A percentile compares a stretch with the other conserved stretches of the same genome.
Evolutionary conservation across 2,329 filamentous ascomycete species (phyloP).

Genomic region (Calonectria multiphialidica): DNA sequence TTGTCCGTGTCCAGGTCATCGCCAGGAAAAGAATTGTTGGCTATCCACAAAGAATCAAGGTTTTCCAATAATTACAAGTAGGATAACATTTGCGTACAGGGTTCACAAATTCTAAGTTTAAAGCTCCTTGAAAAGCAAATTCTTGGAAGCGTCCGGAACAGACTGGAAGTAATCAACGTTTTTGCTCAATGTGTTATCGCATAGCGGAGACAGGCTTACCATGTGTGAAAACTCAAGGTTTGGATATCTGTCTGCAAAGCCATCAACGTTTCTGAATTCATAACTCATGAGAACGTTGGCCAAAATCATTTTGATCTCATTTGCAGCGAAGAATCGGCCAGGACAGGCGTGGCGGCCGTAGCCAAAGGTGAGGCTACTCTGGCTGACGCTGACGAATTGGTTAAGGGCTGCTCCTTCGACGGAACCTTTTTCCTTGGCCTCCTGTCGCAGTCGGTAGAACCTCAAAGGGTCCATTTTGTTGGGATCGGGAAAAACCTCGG

Average conservation of each 20-base stretch:
- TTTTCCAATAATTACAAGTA: too few relatives aligned
- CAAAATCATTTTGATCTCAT: slow-evolving; percentile 60
- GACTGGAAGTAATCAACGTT: background rate
- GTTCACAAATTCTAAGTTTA: background rate
- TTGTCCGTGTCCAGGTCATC: too few relatives aligned
- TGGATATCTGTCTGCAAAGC: background rate
- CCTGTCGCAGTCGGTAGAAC: slow-evolving; percentile 55
- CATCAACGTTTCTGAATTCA: slow-evolving; percentile 39
- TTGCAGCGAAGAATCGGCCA: slow-evolving; percentile 58
- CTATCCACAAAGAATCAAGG: too few relatives aligned
- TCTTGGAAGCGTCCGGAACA: background rate
- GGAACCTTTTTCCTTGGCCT: slow-evolving; percentile 24
- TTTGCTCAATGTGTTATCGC: background rate
- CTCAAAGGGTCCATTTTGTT: slow-evolving; percentile 58
- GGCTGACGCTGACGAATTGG: slow-evolving; percentile 57
- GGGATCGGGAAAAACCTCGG: slow-evolving; percentile 46
- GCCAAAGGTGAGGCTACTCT: slow-evolving; percentile 52
- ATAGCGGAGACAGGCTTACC: too few relatives aligned
- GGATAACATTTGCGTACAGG: too few relatives aligned
- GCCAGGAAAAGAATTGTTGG: too few relatives aligned
- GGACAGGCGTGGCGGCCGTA: slow-evolving; percentile 56
- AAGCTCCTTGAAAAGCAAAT: background rate
- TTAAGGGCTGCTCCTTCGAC: slow-evolving; percentile 40
- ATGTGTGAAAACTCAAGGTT: slow-evolving; percentile 19
- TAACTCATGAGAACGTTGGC: slow-evolving; percentile 55